Base-by-base conservation (phyloP, 1,284 basidiomycete genomes). In the Chalciporus sp. region DNA sequence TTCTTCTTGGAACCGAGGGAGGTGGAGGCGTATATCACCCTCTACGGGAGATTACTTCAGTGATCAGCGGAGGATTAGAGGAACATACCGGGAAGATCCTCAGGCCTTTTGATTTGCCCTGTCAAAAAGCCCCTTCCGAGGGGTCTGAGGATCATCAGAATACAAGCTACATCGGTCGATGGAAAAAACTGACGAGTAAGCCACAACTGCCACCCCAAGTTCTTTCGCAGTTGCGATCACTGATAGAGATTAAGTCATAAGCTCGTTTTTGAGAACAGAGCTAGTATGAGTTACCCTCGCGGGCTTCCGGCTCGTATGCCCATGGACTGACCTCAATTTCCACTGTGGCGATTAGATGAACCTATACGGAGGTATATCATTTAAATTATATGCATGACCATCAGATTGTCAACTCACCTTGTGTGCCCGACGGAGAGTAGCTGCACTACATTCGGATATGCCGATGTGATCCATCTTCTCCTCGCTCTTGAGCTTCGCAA, bases 401-500 rank as follows among this genome's bases (percentile, higher is more conserved):
- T 23, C 23, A 2, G 6, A 23, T 23, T 23, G 23, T 23, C 23
- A 23, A 23, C 23, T 23, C 23, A 75, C 72, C 16, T 61, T 61
- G 51, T 75, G 66, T 5, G 79, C 82, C 37, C 75, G 72, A 19
- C 78, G 68, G 10, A 84, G 65, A 0, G 80, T 80, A 9, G 66
- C 72, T 10, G 76, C 76, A 6, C 67, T 74, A 53, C 72, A 75
- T 63, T 83, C 82, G 33, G 77, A 81, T 43, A 81, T 59, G 0
- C 80, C 80, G 33, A 82, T 76, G 61, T 78, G 73, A 48, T 72
- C 71, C 53, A 77, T 71, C 56, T 78, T 78, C 12, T 78, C 77
- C 41, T 73, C 75, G n/a, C 68, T 66, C 39, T 66, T 62, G 37
- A 75, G 64, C 11, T 60, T 60, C 4, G 61, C 63, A 7, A 74